Conservation (phyloP, 2,329 filamentous ascomycete genomes). For the Aureobasidium sp. region DNA sequence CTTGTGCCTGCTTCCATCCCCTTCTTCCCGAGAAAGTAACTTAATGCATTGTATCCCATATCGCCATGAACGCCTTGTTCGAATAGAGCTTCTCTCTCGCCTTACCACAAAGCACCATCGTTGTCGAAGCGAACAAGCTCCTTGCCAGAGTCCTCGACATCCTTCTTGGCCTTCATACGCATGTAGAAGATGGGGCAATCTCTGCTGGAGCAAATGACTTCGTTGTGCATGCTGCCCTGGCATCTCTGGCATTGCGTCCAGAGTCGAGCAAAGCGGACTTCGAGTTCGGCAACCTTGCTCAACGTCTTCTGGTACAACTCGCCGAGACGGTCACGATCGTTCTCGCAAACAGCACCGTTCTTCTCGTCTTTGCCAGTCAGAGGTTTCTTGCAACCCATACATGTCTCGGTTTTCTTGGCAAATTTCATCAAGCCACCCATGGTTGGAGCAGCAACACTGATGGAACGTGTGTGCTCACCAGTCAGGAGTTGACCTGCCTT, state of each 20-base stretch:
- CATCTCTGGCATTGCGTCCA: constrained; percentile 99
- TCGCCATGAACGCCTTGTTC: not conserved
- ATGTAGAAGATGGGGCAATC: constrained; percentile 99
- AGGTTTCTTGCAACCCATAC: constrained; percentile 98
- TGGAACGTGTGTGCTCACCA: constrained; percentile 89
- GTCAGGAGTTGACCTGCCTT: constrained; percentile 79
- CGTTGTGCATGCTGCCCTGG: constrained; percentile 95
- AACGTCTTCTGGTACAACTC: constrained; percentile 92
- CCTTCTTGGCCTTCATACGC: constrained; percentile 99
- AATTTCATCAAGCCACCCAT: constrained; percentile 98
- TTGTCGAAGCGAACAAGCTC: constrained; percentile 85
- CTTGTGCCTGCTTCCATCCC: not conserved
- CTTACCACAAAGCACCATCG: constrained; percentile 62
- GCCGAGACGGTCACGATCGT: constrained; percentile 76
- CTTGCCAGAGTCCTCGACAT: constrained; percentile 88
- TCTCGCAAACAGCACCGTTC: constrained; percentile 76
- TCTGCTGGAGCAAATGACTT: constrained; percentile 92
- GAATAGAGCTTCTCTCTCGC: too few species aligned
- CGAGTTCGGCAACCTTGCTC: constrained; percentile 80
- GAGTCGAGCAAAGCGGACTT: constrained; percentile 82
- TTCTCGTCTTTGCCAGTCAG: constrained; percentile 70
- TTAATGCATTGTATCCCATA: not conserved
- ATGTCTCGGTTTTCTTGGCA: constrained; percentile 93
- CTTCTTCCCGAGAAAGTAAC: not conserved
- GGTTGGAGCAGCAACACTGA: constrained; percentile 83